phyloP scores from a whole-genome alignment of 2,329 filamentous ascomycete genomes.

The Endothia cerciana region DNA sequence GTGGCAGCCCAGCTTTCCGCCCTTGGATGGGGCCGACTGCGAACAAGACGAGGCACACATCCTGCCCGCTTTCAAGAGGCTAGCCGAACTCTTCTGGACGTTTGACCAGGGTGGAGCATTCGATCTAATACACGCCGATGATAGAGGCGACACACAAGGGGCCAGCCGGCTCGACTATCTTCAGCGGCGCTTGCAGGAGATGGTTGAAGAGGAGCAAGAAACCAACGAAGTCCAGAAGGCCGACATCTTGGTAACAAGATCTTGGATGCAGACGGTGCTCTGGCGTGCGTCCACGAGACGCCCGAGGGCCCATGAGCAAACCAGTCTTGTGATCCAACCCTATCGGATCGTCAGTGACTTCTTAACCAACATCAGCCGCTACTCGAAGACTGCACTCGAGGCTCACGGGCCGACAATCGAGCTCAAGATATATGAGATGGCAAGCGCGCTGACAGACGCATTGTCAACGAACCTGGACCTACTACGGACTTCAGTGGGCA shows the following conservation, averaged over 20 bases:
- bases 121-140: slow-evolving; percentile 46
- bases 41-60: slow-evolving; percentile 47
- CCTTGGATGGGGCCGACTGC: slow-evolving; percentile 37
- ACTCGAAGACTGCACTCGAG: slow-evolving; percentile 52
- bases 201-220: slow-evolving; percentile 41
- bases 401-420: slow-evolving; percentile 54
- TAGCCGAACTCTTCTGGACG: slow-evolving; percentile 53
- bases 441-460: slow-evolving; percentile 48
- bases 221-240: slow-evolving; percentile 54
- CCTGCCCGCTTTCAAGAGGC: slow-evolving; percentile 52
- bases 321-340: slow-evolving; percentile 41
- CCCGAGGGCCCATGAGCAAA: slow-evolving; percentile 28
- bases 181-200: slow-evolving; percentile 48
- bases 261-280: slow-evolving; percentile 55
- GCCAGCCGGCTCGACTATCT: slow-evolving; percentile 43
- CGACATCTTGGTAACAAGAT: slow-evolving; percentile 52
- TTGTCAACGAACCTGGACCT: slow-evolving; percentile 36
- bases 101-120: slow-evolving; percentile 55
- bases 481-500: slow-evolving; percentile 21
- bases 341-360: slow-evolving; percentile 52
- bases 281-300: slow-evolving; percentile 47
- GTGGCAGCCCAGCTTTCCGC: slow-evolving; percentile 44
- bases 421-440: slow-evolving; percentile 52
- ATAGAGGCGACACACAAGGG: slow-evolving; percentile 35
- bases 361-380: slow-evolving; percentile 44